phyloP scores from a whole-genome alignment of 331 rosid species.

The Prunus yedoensis region DNA sequence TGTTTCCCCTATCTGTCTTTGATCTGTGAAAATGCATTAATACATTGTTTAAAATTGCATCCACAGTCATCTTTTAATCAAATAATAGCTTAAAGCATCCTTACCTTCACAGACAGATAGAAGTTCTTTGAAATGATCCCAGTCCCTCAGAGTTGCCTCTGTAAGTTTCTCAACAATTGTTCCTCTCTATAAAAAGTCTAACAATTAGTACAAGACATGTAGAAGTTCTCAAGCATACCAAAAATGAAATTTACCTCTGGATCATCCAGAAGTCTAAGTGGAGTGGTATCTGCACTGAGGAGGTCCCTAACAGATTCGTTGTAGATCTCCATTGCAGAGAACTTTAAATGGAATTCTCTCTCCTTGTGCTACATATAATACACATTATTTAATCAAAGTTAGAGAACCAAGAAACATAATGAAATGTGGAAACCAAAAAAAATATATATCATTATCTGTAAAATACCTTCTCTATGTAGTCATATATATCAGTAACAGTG shows the following conservation, averaged over 20 bases:
- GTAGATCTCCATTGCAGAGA: constrained; percentile 87
- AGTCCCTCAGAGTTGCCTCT: constrained; percentile 76
- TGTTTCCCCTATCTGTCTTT: constrained; percentile 98
- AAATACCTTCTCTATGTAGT: constrained; percentile 59
- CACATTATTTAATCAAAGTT: constrained; percentile 19
- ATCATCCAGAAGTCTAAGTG: constrained; percentile 91
- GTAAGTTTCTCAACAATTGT: constrained; percentile 85
- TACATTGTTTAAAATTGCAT: constrained; percentile 17
- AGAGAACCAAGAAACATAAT: constrained; percentile 3
- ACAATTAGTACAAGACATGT: constrained; percentile 27
- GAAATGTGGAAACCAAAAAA: constrained; percentile 6
- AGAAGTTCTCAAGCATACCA: constrained; percentile 16
- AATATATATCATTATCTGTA: not conserved
- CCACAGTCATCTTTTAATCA: constrained; percentile 12
- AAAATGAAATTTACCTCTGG: constrained; percentile 68
- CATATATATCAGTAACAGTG: constrained; percentile 69
- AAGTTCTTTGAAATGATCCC: constrained; percentile 85
- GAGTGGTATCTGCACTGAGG: constrained; percentile 71
- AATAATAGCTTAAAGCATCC: constrained; percentile 27
- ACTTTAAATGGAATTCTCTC: constrained; percentile 69
- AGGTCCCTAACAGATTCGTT: constrained; percentile 93
- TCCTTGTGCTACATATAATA: constrained; percentile 55
- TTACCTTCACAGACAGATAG: constrained; percentile 83
- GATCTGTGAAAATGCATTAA: constrained; percentile 52
- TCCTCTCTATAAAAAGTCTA: constrained; percentile 67